Base-by-base conservation (phyloP, 257 asterid species). In the Gynochthodes officinalis region DNA sequence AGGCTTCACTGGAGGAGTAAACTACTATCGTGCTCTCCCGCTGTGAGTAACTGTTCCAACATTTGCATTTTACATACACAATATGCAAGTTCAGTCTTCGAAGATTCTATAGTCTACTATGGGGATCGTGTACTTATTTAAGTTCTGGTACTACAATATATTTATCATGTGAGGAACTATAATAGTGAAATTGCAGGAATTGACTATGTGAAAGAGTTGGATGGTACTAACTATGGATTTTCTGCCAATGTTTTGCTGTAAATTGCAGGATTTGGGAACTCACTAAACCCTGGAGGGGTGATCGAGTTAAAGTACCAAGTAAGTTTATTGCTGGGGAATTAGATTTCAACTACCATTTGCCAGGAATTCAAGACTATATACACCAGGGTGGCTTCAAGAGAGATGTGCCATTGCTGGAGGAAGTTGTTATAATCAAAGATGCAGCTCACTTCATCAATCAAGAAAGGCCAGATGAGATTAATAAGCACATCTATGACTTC, bases 1-100 rank as follows among this genome's bases (percentile, higher is more conserved):
- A 19, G 96, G 98, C 58, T 92, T 90, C 87, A 88, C 90, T 0
- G 98, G 98, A 48, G 94, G 83, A 64, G 53, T 92, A 42, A 92
- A 92, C 77, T 90, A 87, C 79, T 92, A 92, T 69, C 92, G 96
- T 9, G 89, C 94, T 4, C 18, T 84, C 33, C 68, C 70, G 54
- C 18, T 78, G 96, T 88, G 71, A 84, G 89, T 0, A 16, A 14
- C 23, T 46, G 52, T 70, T 54, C 66, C 53, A 9, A 40, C 52
- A 4, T 16, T 9, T 37, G 7, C 21, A n/a, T n/a, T 11, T 66
- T n/a, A 23, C 46, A 37, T 37, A 13, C 18, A 3, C 2, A 27
- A n/a, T 21, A 30, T n/a, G 4, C n/a, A n/a, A n/a, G n/a, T n/a
- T n/a, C n/a, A n/a, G n/a, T n/a, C n/a, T n/a, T n/a, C n/a, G n/a